These are phyloP conservation scores for Aspergillus fischeri DNA, from an alignment of 2,329 filamentous ascomycete genomes.

Conservation along the genomic window DNA sequence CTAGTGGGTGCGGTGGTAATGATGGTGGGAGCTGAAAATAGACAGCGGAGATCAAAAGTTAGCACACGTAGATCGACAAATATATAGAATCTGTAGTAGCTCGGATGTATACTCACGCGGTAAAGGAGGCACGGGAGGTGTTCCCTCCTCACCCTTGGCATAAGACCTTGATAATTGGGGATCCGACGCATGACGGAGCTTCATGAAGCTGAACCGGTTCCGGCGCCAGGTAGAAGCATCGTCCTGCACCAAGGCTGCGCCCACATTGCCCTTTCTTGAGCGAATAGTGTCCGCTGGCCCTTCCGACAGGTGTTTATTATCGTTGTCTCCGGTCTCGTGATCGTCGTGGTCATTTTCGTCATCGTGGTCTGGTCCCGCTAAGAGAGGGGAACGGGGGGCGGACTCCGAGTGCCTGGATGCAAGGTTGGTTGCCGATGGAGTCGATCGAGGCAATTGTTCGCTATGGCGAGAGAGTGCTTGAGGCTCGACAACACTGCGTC, in stretches of 20 bases:
- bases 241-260: constrained; percentile 11
- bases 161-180: constrained; percentile 78
- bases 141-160: constrained; percentile 57
- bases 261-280: constrained; percentile 13
- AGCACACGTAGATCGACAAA: constrained; percentile 1
- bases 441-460: constrained; percentile 34
- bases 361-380: constrained; percentile 15
- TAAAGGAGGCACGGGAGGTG: constrained; percentile 37
- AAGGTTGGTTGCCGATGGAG: constrained; percentile 24
- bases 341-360: constrained; percentile 5
- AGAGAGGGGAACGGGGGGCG: constrained; percentile 23
- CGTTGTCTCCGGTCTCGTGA: constrained; percentile 4
- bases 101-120: constrained; percentile 30
- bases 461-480: constrained; percentile 30
- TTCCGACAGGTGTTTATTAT: constrained; percentile 10
- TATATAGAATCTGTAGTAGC: background rate
- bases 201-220: constrained; percentile 64
- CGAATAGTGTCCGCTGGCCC: constrained; percentile 13
- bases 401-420: constrained; percentile 33
- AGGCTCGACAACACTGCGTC: constrained; percentile 30
- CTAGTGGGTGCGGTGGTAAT: constrained; percentile 88
- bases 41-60: constrained; percentile 7
- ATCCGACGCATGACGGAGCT: constrained; percentile 89
- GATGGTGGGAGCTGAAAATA: constrained; percentile 57
- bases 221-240: constrained; percentile 27